Percentiles rank a stretch among this genome's conserved stretches.
Evolutionary conservation across 164 flowering plant species (phyloP).

Genomic region (Aristolochia fimbriata): DNA sequence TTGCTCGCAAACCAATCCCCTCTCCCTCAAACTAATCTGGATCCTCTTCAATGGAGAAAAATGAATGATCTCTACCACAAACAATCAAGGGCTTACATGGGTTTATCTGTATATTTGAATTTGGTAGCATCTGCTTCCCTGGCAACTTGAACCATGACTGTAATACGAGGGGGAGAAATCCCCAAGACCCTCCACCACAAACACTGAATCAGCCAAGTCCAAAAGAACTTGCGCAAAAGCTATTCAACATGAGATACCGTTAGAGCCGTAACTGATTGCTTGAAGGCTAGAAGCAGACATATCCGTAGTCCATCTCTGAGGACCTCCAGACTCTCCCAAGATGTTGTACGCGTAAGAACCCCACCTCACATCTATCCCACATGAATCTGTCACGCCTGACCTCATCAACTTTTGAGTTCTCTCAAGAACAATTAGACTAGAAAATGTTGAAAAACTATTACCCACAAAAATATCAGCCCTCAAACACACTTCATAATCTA

Average conservation of each 20-base stretch:
- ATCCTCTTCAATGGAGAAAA: too few relatives aligned
- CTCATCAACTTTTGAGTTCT: conserved; percentile 62
- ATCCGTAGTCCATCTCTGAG: conserved; percentile 65
- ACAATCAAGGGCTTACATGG: too few relatives aligned
- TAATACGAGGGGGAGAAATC: too few relatives aligned
- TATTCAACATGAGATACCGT: conserved; percentile 41
- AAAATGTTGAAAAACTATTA: conserved; percentile 92
- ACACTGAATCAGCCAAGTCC: too few relatives aligned
- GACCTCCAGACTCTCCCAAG: conserved; percentile 47
- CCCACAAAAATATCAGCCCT: conserved; percentile 88
- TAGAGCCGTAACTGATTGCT: conserved; percentile 87
- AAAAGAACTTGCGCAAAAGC: neutral
- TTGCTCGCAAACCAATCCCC: too few relatives aligned
- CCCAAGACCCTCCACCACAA: too few relatives aligned
- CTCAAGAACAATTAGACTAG: conserved; percentile 82
- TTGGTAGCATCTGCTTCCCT: too few relatives aligned
- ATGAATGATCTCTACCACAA: too few relatives aligned
- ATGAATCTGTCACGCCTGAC: conserved; percentile 30
- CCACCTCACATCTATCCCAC: conserved; percentile 46
- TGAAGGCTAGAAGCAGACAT: conserved; percentile 68
- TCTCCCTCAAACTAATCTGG: too few relatives aligned
- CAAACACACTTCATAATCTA: conserved; percentile 92
- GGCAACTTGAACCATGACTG: too few relatives aligned
- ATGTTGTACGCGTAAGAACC: conserved; percentile 88
- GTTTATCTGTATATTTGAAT: too few relatives aligned